phyloP scores from a whole-genome alignment of 306 rosid genomes.

The Pyrus communis region DNA sequence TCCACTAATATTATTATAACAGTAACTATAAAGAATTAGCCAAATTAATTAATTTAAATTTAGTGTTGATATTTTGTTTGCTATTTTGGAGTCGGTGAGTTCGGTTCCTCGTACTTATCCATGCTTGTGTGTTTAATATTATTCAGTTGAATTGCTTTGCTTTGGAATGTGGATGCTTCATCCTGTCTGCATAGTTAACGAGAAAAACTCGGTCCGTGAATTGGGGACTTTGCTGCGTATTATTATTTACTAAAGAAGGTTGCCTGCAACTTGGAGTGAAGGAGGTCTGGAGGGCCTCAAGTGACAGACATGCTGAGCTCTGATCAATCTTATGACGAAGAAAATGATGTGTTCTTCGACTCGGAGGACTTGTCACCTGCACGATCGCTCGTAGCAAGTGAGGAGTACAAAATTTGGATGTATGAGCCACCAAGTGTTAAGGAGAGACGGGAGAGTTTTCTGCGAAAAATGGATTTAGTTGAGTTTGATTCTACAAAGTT shows the following conservation, averaged over 20 bases:
- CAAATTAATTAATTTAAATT: too few species aligned
- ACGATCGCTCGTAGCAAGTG: slow-evolving; percentile 23
- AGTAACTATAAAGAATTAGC: too few species aligned
- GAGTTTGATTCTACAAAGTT: slow-evolving; percentile 1
- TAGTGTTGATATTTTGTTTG: slow-evolving; percentile 2
- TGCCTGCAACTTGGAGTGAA: not conserved
- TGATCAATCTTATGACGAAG: slow-evolving; percentile 23
- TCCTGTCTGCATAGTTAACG: slow-evolving; percentile 21
- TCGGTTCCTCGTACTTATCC: slow-evolving; percentile 50
- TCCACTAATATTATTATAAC: too few species aligned
- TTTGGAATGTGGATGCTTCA: not conserved
- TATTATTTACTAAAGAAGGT: slow-evolving; percentile 9
- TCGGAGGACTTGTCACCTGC: slow-evolving; percentile 53
- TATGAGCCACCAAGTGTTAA: slow-evolving; percentile 68
- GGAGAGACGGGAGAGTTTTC: slow-evolving; percentile 57
- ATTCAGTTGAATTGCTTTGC: slow-evolving; percentile 16
- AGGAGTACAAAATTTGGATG: slow-evolving; percentile 57
- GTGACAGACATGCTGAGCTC: slow-evolving; percentile 67
- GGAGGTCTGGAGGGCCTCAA: slow-evolving; percentile 13
- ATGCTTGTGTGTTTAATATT: slow-evolving; percentile 18
- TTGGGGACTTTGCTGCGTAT: slow-evolving; percentile 24
- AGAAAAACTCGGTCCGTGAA: slow-evolving; percentile 46
- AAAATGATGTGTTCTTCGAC: slow-evolving; percentile 67
- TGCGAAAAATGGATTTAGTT: slow-evolving; percentile 46
- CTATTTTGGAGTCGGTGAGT: slow-evolving; percentile 7